Base-by-base conservation (phyloP, 805 yeast genomes). In the Cyberlindnera euphorbiae region DNA sequence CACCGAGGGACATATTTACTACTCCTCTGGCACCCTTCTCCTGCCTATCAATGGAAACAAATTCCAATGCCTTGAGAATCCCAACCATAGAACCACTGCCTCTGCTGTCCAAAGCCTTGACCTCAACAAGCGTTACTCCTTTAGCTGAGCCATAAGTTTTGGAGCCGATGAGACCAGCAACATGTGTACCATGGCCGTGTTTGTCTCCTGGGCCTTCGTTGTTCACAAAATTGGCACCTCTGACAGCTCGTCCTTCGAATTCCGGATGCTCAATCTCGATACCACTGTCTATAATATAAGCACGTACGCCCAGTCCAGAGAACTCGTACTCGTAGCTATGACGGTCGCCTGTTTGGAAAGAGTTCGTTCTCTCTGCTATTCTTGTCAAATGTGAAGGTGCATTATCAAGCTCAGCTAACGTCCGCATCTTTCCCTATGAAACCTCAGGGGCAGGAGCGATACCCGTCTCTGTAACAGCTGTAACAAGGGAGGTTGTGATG, bases 121-220 rank as follows among this genome's bases (percentile, higher is more conserved):
- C 77, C 13, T 2, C 95, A 8, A 83, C 66, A 9, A 88, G 51
- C 8, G 67, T 66, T n/a, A 73, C 75, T 24, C 73, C 60, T 55
- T 89, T 88, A 17, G 95, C 86, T 3, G 84, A 89, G 6, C 97
- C 97, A 62, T 66, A 88, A 2, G 79, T 75, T 35, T 63, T 68
- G 4, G 96, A 84, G 0, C 89, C 96, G 36, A 86, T 72, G 9
- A 86, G 64, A 3, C 96, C 96, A 0, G 96, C 95, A 31, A 89
- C 95, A 59, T 88, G 96, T 1, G 96, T 87, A 0, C 96, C 97
- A 58, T 88, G 97, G 0, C 96, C 96, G 46, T 79, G 77, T 7
- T 60, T 58, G 55, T 88, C 96, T 4, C 81, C 83, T 4, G 22
- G 28, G 10, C n/a, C 18, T 49, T 79, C 85, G 3, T 22, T 28